phyloP scores from a whole-genome alignment of 805 yeast genomes.

The Saccharomyces cerevisiae region DNA sequence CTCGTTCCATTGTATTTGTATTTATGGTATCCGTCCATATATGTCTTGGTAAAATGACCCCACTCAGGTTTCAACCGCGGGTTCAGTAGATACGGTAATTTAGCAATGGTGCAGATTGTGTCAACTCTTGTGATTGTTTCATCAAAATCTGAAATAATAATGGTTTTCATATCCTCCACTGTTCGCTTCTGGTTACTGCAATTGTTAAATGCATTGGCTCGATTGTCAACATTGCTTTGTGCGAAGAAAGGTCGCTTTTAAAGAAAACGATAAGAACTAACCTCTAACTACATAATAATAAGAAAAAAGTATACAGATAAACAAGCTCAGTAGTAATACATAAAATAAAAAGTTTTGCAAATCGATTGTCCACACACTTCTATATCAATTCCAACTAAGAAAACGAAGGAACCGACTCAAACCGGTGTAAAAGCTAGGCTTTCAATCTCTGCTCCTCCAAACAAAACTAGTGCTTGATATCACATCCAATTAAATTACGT shows the following conservation, averaged over 20 bases:
- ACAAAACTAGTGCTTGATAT: background rate
- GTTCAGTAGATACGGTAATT: constrained; percentile 17
- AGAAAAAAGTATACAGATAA: background rate
- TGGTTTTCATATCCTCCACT: constrained; percentile 6
- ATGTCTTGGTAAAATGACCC: constrained; percentile 20
- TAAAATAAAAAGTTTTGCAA: background rate
- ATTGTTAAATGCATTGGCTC: background rate
- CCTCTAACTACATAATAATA: background rate
- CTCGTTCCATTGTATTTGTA: constrained; percentile 5
- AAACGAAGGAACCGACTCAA: constrained; percentile 11
- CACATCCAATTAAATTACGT: background rate
- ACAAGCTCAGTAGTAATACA: background rate
- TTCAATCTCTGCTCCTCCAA: constrained; percentile 8
- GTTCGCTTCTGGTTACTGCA: background rate
- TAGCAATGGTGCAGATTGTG: constrained; percentile 21
- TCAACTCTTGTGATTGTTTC: constrained; percentile 27
- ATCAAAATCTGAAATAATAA: constrained; percentile 27
- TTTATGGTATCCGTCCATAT: constrained; percentile 14
- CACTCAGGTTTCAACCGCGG: constrained; percentile 16
- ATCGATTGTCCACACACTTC: constrained; percentile 27
- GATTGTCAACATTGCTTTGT: background rate
- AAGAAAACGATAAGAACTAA: background rate
- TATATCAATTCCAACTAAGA: constrained; percentile 24
- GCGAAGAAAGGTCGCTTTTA: background rate
- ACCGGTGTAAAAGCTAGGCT: constrained; percentile 8